Percentiles rank a stretch among this genome's conserved stretches.
Evolutionary conservation across 2,329 filamentous ascomycete species (phyloP).

Genomic region (Cordyceps cicadae): DNA sequence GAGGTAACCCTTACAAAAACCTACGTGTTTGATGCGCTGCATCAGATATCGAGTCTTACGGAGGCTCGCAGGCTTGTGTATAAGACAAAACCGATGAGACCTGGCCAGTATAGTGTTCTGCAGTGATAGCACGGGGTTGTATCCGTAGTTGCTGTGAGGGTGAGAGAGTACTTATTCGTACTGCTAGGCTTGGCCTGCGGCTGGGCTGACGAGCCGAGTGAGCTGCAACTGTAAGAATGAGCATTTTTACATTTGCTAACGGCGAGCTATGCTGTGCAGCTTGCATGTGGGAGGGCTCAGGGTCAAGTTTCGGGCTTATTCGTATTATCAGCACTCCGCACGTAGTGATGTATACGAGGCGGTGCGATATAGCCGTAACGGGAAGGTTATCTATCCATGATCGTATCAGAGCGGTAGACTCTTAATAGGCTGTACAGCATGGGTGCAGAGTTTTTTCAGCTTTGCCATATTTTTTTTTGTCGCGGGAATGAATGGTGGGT

Average conservation of each 20-base stretch:
- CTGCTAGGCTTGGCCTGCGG: background rate
- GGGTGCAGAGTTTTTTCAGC: slow-evolving; percentile 4
- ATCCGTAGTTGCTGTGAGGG: background rate
- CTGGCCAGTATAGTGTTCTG: background rate
- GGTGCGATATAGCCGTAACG: background rate
- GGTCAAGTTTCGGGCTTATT: slow-evolving; percentile 6
- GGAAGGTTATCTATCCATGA: slow-evolving; percentile 5
- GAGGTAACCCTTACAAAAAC: background rate
- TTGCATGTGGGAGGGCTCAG: background rate
- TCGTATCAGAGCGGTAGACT: background rate
- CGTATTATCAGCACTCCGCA: background rate
- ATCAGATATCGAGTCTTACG: background rate
- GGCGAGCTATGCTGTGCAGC: background rate
- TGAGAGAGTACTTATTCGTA: too few relatives aligned
- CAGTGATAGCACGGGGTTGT: background rate
- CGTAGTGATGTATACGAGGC: background rate
- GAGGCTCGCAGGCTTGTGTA: background rate
- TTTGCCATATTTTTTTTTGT: background rate
- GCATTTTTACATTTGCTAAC: background rate
- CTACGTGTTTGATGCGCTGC: background rate
- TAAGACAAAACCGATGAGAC: background rate
- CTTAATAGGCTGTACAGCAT: background rate
- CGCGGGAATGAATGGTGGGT: background rate
- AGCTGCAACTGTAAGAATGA: background rate
- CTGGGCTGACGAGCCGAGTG: background rate